Percentiles rank a stretch among this genome's conserved stretches.
These are phyloP conservation scores for Kickxella alabastrina DNA, from an alignment of 192 early-diverging fungal genomes.

Conservation along the genomic window DNA sequence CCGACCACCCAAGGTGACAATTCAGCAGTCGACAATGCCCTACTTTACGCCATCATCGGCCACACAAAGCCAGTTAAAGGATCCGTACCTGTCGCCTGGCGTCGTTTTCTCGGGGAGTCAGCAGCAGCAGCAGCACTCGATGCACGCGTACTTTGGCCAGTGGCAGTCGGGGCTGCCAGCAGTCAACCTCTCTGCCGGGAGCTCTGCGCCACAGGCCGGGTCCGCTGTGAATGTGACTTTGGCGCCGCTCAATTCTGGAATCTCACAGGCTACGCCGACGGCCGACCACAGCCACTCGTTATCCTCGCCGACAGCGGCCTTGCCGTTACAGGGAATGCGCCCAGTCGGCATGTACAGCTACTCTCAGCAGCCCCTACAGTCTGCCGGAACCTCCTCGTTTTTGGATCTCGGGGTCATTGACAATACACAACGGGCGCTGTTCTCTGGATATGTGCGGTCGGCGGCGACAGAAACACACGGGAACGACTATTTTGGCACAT, in stretches of 20 bases:
- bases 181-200: too few relatives aligned
- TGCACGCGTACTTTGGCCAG: conserved; percentile 8
- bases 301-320: neutral
- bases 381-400: neutral
- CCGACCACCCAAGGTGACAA: conserved; percentile 43
- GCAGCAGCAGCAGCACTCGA: conserved; percentile 6
- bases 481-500: conserved; percentile 8
- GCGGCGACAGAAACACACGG: conserved; percentile 3
- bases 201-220: too few relatives aligned
- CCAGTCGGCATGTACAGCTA: neutral
- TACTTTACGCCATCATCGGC: conserved; percentile 12
- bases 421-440: neutral
- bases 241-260: neutral
- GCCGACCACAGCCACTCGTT: neutral
- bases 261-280: conserved; percentile 1
- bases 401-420: neutral
- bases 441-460: neutral
- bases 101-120: neutral
- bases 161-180: too few relatives aligned
- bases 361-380: neutral
- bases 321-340: neutral
- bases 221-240: too few relatives aligned
- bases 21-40: conserved; percentile 7
- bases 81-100: neutral
- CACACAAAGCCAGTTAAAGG: neutral